Base-by-base conservation (phyloP, 164 flowering plant genomes). In the Stephania japonica region DNA sequence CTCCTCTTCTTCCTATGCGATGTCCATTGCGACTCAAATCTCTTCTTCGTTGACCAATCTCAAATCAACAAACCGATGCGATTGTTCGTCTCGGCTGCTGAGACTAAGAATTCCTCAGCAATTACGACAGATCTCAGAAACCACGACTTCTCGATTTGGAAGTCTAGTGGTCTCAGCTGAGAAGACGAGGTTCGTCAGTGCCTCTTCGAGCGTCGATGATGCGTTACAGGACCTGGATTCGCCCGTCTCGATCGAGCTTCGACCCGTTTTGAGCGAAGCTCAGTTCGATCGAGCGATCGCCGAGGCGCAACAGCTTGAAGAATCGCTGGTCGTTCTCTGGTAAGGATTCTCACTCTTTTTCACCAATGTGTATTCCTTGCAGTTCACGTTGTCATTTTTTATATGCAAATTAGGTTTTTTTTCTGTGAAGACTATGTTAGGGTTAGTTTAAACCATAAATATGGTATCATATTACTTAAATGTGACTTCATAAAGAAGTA, bases 221-320 rank as follows among this genome's bases (percentile, higher is more conserved):
- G 25, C 80, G 43, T 18, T 73, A 18, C 79, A 73, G 38, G 79
- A 74, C 59, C 76, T 83, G 32, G 88, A 89, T 72, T 74, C 80
- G 14, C 97, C 92, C 1, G 75, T 77, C 24, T 84, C 92, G 62
- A 72, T 91, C n/a, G 85, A 83, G 72, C 82, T 89, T 10, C 66
- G 70, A 67, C 84, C 83, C 14, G 83, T 91, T 71, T 72, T 77
- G 26, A 79, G 83, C 69, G 97, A 89, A 79, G 77, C 25, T 76
- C 86, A 86, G 82, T 91, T 89, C 75, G 90, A 89, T 82, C 84
- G 85, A 23, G 78, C 85, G 32, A 42, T 89, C 6, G 86, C 86
- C 9, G 91, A 88, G 71, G 92, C 92, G 3, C 86, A 88, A 63
- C 87, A 83, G 79, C 85, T 82, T 13, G 84, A 83, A 26, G 85